phyloP scores from a whole-genome alignment of 2,329 filamentous ascomycete genomes.

The Akanthomyces muscarius region DNA sequence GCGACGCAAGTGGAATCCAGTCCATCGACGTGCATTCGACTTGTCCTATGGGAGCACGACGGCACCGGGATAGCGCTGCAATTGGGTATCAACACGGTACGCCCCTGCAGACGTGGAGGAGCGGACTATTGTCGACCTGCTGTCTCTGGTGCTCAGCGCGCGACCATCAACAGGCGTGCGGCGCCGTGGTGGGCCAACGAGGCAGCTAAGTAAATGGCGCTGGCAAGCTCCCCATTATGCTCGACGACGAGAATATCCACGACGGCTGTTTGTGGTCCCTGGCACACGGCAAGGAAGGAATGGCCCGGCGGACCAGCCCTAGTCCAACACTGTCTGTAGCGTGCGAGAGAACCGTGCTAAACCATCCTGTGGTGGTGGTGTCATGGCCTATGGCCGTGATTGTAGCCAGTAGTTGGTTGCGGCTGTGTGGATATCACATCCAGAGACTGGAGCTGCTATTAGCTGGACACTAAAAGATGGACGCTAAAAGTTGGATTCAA shows the following conservation, averaged over 20 bases:
- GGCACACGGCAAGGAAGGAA: constrained; percentile 17
- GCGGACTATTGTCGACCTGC: constrained; percentile 7
- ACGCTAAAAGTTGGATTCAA: neutral
- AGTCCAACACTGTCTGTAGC: constrained; percentile 1
- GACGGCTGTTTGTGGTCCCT: constrained; percentile 19
- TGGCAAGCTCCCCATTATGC: neutral
- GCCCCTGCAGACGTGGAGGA: constrained; percentile 2
- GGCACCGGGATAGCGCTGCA: constrained; percentile 19
- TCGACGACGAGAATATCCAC: constrained; percentile 5
- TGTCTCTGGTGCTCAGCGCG: neutral
- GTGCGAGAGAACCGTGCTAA: neutral
- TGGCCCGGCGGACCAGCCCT: constrained; percentile 15
- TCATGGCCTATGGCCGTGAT: neutral
- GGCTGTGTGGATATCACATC: constrained; percentile 8
- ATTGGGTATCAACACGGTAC: constrained; percentile 33
- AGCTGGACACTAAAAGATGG: constrained; percentile 5
- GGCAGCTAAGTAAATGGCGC: neutral
- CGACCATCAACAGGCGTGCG: constrained; percentile 1
- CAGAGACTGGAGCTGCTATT: neutral
- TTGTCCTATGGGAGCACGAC: constrained; percentile 14
- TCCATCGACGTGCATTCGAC: constrained; percentile 9
- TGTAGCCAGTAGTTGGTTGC: neutral
- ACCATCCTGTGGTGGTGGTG: neutral
- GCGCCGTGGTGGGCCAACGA: constrained; percentile 3
- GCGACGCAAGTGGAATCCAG: constrained; percentile 5